A percentile compares a stretch with the other conserved stretches of the same genome.
These are phyloP conservation scores for Exophiala phaeomuriformis DNA, from an alignment of 2,329 filamentous ascomycete genomes.

Conservation along the genomic window DNA sequence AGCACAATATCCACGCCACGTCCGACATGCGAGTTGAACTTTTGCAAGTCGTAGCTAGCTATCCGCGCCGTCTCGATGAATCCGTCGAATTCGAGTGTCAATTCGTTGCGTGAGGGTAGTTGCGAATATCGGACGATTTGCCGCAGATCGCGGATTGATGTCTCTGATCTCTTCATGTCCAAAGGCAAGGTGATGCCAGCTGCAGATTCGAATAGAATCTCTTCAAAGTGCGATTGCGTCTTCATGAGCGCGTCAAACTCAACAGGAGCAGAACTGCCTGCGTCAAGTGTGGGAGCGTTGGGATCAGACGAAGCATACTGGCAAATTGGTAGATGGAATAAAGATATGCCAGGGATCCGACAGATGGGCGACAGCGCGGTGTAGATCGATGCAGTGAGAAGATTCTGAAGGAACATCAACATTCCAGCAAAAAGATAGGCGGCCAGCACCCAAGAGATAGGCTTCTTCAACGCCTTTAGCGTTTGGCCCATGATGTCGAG, in stretches of 20 bases:
- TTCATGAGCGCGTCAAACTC: slow-evolving; percentile 70
- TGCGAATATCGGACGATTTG: slow-evolving; percentile 64
- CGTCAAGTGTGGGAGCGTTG: slow-evolving; percentile 20
- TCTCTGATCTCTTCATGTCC: slow-evolving; percentile 72
- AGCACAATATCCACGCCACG: slow-evolving; percentile 67
- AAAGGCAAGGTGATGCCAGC: slow-evolving; percentile 61
- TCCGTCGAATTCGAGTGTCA: slow-evolving; percentile 66
- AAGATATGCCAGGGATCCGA: slow-evolving; percentile 57
- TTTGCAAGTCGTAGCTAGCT: slow-evolving; percentile 60
- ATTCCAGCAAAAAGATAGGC: slow-evolving; percentile 55
- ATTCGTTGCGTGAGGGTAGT: slow-evolving; percentile 57
- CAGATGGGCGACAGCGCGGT: slow-evolving; percentile 62
- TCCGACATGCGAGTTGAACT: slow-evolving; percentile 70
- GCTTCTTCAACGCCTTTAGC: slow-evolving; percentile 56
- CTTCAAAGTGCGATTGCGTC: slow-evolving; percentile 68
- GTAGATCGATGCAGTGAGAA: slow-evolving; percentile 54
- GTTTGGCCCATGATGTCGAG: slow-evolving; percentile 36
- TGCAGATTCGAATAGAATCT: slow-evolving; percentile 61
- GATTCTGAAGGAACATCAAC: slow-evolving; percentile 54
- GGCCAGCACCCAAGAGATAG: slow-evolving; percentile 56
- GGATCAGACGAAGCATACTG: slow-evolving; percentile 11
- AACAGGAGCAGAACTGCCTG: slow-evolving; percentile 35
- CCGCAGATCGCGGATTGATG: slow-evolving; percentile 65
- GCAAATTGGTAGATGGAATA: slow-evolving; percentile 60
- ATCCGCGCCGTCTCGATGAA: slow-evolving; percentile 64